Conservation (phyloP, 805 yeast species). For the Lachancea fermentati region DNA sequence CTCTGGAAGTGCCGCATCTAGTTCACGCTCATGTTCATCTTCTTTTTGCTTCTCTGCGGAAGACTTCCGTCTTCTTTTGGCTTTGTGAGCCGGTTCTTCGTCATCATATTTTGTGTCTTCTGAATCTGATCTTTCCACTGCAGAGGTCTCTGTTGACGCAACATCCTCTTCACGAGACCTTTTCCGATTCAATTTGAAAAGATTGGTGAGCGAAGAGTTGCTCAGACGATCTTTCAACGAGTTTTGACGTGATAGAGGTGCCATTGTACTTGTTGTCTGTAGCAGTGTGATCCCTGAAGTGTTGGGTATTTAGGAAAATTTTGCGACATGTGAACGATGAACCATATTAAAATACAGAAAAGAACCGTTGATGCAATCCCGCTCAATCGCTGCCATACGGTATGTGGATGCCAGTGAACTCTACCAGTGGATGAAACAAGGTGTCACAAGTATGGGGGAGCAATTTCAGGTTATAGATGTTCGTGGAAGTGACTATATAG, state of each 20-base stretch:
- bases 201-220: slow-evolving; percentile 29
- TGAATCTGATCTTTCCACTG: slow-evolving; percentile 1
- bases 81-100: slow-evolving; percentile 7
- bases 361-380: slow-evolving; percentile 15
- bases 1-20: slow-evolving; percentile 61
- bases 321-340: no score
- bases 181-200: slow-evolving; percentile 28
- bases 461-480: slow-evolving; percentile 62
- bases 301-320: no score
- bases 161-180: slow-evolving; percentile 18
- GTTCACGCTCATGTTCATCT: slow-evolving; percentile 46
- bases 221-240: slow-evolving; percentile 28
- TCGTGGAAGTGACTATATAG: slow-evolving; percentile 74
- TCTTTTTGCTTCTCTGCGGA: slow-evolving; percentile 6
- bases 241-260: slow-evolving; percentile 7
- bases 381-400: slow-evolving; percentile 20
- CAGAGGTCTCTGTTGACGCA: slow-evolving; percentile 18
- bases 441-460: slow-evolving; percentile 14
- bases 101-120: slow-evolving; percentile 8
- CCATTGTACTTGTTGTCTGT: no score
- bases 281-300: no score
- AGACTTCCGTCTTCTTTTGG: slow-evolving; percentile 2
- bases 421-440: slow-evolving; percentile 24
- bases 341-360: no score
- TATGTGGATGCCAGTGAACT: slow-evolving; percentile 25